Base-by-base conservation (phyloP, 108 stramenopile species). In the Cylindrotheca fusiformis region DNA sequence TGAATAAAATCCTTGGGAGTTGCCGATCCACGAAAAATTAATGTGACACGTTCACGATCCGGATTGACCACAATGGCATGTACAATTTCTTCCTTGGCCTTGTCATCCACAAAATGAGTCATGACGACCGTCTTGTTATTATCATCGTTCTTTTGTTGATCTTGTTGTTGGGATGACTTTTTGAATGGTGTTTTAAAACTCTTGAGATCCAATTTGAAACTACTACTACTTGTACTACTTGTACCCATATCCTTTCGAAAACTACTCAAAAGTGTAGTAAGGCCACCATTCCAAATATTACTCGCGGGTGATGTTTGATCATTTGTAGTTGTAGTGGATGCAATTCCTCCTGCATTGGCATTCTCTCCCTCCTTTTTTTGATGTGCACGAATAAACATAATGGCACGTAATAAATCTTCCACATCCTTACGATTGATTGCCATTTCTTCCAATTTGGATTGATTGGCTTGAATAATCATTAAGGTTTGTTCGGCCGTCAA, bases 1-100 rank as follows among this genome's bases (percentile, higher is more conserved):
- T 78, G 72, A 21, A 82, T 14, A 30, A 85, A 90, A 58, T 90
- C 89, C n/a, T 70, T 53, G 36, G 68, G 61, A 4, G 86, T 90
- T 19, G 72, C 82, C 3, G 71, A 74, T 47, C 89, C 89, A 20
- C 86, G 77, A 58, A 90, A 90, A 4, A 72, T 44, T 12, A 90
- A 71, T 2, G 75, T 82, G 45, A 90, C 79, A 1, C 82, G 65
- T 24, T 72, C 59, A 20, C 58, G 52, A 2, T 25, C 46, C 4
- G 64, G 77, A 56, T 84, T 84, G 0, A 83, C 63, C 0, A 74
- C 75, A 32, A 90, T 61, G 19, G 69, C 80, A 71, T 85, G 82
- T 17, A 90, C 84, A 55, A 86, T 55, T 47, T 86, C 88, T 48
- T 82, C 78, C 31, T 58, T 67, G 41, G 60, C 48, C 33, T 75